Percentiles rank a stretch among this genome's conserved stretches.
These are phyloP conservation scores for Cercospora canescens DNA, from an alignment of 2,329 filamentous ascomycete species.

Conservation along the genomic window DNA sequence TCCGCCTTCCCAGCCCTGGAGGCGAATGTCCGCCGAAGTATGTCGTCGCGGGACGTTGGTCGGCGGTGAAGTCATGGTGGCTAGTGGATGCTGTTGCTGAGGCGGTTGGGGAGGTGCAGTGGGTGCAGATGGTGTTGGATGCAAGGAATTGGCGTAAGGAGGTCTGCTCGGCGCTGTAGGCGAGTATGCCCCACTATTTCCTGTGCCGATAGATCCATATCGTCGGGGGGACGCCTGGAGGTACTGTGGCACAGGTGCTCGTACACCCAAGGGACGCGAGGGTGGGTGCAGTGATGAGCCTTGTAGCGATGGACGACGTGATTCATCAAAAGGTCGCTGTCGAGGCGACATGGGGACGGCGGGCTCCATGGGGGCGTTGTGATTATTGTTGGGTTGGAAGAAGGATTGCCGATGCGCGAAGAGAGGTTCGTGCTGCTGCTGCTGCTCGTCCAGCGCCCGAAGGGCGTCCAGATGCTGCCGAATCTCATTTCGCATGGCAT, in stretches of 20 bases:
- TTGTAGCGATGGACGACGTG: conserved; percentile 68
- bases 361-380: conserved; percentile 27
- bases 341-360: conserved; percentile 74
- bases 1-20: conserved; percentile 69
- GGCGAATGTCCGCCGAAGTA: conserved; percentile 92
- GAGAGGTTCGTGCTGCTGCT: conserved; percentile 57
- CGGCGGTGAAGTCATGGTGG: conserved; percentile 57
- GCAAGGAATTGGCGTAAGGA: conserved; percentile 38
- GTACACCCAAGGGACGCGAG: conserved; percentile 64
- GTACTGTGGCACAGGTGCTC: conserved; percentile 78
- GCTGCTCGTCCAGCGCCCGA: conserved; percentile 55
- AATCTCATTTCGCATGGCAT: conserved; percentile 63
- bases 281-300: conserved; percentile 47
- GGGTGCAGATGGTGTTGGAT: conserved; percentile 59
- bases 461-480: conserved; percentile 61
- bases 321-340: conserved; percentile 82
- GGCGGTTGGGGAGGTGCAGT: conserved; percentile 51
- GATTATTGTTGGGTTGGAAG: conserved; percentile 36
- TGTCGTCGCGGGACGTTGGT: conserved; percentile 78
- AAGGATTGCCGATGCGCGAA: conserved; percentile 41
- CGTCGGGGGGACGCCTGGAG: conserved; percentile 75
- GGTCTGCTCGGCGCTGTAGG: conserved; percentile 70
- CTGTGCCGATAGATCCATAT: conserved; percentile 76
- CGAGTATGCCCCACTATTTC: conserved; percentile 63
- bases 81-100: conserved; percentile 62